Percentiles rank a stretch among this genome's conserved stretches.
These are phyloP conservation scores for Starmerella gropengiesseri DNA, from an alignment of 805 yeast species.

Conservation along the genomic window DNA sequence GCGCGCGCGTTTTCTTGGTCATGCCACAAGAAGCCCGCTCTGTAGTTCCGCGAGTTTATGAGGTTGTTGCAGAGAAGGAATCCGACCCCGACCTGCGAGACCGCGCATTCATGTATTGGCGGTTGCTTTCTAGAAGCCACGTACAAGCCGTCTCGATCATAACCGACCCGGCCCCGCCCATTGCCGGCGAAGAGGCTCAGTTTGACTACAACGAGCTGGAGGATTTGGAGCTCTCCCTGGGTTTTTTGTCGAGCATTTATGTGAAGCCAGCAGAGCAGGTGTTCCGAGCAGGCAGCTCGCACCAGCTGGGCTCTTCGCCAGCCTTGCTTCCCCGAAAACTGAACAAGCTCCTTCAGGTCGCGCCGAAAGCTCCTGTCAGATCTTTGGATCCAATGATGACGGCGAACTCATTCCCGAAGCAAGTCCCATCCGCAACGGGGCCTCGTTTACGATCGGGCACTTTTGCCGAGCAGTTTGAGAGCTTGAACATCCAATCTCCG, in stretches of 20 bases:
- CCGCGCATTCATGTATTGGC: conserved; percentile 77
- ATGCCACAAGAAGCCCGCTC: conserved; percentile 44
- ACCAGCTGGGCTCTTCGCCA: conserved; percentile 20
- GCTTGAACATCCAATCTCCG: conserved; percentile 4
- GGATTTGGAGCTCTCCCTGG: conserved; percentile 72
- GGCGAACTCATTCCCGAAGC: neutral
- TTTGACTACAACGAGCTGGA: conserved; percentile 62
- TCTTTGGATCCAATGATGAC: conserved; percentile 1
- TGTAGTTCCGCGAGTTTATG: conserved; percentile 49
- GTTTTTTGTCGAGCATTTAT: conserved; percentile 72
- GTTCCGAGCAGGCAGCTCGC: conserved; percentile 39
- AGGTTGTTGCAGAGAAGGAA: conserved; percentile 58
- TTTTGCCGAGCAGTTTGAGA: conserved; percentile 13
- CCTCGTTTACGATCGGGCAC: neutral
- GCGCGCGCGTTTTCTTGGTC: conserved; percentile 54
- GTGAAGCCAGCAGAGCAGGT: conserved; percentile 74
- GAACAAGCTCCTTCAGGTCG: neutral
- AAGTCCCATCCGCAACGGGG: neutral
- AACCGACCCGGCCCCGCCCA: conserved; percentile 48
- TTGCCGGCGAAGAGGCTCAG: conserved; percentile 55
- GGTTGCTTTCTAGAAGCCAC: conserved; percentile 45
- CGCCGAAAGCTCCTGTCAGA: conserved; percentile 1
- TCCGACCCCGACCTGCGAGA: conserved; percentile 81
- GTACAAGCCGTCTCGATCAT: conserved; percentile 43
- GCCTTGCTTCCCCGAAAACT: conserved; percentile 22